Base-by-base conservation (phyloP, 2,329 filamentous ascomycete species). In the Monosporascus sp. region DNA sequence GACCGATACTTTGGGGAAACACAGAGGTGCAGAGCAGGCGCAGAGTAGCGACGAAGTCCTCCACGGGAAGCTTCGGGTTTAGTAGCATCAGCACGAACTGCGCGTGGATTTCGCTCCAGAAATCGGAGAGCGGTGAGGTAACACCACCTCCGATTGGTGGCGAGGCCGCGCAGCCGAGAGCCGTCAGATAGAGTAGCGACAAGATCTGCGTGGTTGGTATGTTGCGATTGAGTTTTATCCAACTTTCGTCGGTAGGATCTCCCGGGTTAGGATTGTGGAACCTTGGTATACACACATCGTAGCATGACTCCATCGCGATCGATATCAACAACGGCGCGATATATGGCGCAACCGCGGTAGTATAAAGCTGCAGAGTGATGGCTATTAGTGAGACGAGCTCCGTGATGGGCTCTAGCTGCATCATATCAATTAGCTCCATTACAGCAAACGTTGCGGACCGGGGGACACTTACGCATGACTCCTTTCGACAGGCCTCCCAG, bases 81-180 rank as follows among this genome's bases (percentile, higher is more conserved):
- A 93, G 76, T 61, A 89, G 79, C 52, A 88, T 74, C 14, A 89
- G 70, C 9, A 87, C 79, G 58, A 88, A 85, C 45, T 88, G 81
- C 24, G 84, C 78, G 3, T 85, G 80, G 55, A 91, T 81, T 38
- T 77, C 70, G 55, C 76, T 79, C 89, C 89, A 94, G 62, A 91
- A 88, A 37, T 74, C 69, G 0, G 65, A 63, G 19, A 72, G 69
- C 9, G 70, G 68, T 14, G 67, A 55, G 11, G 59, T 56, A n/a
- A 58, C 51, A 43, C 55, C 54, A 35, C 56, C 61, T 9, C 48
- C 55, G 49, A 52, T 53, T 50, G 66, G 31, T 55, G 66, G 57
- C 5, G 68, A 69, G 3, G 71, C 70, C n/a, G 75, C 73, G 58
- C 86, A 88, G 35, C 80, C 83, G 8, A 84, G 74, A 5, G 86